A percentile compares a stretch with the other conserved stretches of the same genome.
These are phyloP conservation scores for Naumovozyma castellii DNA, from an alignment of 805 yeast species.

Conservation along the genomic window DNA sequence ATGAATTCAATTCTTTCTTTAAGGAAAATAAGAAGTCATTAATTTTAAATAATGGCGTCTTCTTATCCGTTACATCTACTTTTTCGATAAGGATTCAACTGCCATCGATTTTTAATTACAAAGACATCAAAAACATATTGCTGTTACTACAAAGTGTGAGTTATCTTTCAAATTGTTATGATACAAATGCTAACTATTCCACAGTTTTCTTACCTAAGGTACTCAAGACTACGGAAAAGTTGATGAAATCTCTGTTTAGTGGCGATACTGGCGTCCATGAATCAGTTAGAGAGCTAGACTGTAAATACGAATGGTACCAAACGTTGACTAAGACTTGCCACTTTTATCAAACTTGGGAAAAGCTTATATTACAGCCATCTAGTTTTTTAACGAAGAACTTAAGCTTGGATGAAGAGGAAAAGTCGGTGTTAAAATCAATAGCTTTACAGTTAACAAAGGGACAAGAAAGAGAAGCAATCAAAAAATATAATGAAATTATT, in stretches of 20 bases:
- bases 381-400: too few relatives aligned
- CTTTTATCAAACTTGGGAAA: slow-evolving; percentile 21
- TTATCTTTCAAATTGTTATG: slow-evolving; percentile 27
- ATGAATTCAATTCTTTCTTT: slow-evolving; percentile 22
- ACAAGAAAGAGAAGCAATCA: not conserved
- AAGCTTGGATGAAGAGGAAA: too few relatives aligned
- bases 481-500: slow-evolving; percentile 1
- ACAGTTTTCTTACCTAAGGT: slow-evolving; percentile 25
- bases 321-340: slow-evolving; percentile 10
- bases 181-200: slow-evolving; percentile 24
- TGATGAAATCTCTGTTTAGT: slow-evolving; percentile 5
- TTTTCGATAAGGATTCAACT: slow-evolving; percentile 10
- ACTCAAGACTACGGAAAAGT: slow-evolving; percentile 11
- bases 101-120: slow-evolving; percentile 16
- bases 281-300: slow-evolving; percentile 9
- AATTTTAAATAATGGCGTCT: slow-evolving; percentile 1
- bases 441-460: not conserved
- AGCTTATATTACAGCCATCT: slow-evolving; percentile 9
- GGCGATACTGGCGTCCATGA: not conserved
- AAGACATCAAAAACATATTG: slow-evolving; percentile 22
- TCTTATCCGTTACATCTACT: slow-evolving; percentile 7
- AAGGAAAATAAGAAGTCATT: slow-evolving; percentile 10
- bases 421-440: too few relatives aligned
- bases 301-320: slow-evolving; percentile 11
- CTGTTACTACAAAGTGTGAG: slow-evolving; percentile 27